Evolutionary conservation across 208 protist species (phyloP).

Genomic region (Balamuthia mandrillaris): DNA sequence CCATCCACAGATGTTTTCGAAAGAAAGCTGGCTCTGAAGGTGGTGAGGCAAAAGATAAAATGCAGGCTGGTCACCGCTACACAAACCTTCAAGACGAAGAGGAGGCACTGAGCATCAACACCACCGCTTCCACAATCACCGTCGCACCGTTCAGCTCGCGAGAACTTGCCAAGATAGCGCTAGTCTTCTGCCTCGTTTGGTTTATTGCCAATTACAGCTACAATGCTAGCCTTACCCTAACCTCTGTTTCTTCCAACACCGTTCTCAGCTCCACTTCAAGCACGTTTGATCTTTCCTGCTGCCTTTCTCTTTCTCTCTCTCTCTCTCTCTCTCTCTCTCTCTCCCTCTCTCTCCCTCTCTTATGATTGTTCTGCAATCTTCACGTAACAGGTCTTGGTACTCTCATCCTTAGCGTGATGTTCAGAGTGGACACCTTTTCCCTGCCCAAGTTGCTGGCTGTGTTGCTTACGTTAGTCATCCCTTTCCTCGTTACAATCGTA

Average conservation of each 20-base stretch:
- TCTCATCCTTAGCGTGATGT: conserved; percentile 14
- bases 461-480: not conserved
- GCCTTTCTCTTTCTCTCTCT: not conserved
- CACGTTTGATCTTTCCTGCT: not conserved
- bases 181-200: conserved; percentile 45
- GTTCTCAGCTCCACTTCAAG: conserved; percentile 38
- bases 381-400: conserved; percentile 10
- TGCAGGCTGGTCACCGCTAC: not conserved
- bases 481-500: not conserved
- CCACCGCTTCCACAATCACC: not conserved
- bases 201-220: conserved; percentile 49
- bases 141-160: not conserved
- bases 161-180: conserved; percentile 27
- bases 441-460: conserved; percentile 35
- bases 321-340: too few species aligned
- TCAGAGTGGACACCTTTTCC: conserved; percentile 28
- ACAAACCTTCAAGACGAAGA: not conserved
- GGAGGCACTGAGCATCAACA: not conserved
- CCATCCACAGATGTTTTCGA: not conserved
- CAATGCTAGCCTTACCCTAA: conserved; percentile 42
- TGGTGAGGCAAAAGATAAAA: not conserved
- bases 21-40: not conserved
- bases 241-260: conserved; percentile 47
- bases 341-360: too few species aligned
- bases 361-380: not conserved